phyloP scores from a whole-genome alignment of 495 filamentous ascomycete species.

The Penicillium longicatenatum region DNA sequence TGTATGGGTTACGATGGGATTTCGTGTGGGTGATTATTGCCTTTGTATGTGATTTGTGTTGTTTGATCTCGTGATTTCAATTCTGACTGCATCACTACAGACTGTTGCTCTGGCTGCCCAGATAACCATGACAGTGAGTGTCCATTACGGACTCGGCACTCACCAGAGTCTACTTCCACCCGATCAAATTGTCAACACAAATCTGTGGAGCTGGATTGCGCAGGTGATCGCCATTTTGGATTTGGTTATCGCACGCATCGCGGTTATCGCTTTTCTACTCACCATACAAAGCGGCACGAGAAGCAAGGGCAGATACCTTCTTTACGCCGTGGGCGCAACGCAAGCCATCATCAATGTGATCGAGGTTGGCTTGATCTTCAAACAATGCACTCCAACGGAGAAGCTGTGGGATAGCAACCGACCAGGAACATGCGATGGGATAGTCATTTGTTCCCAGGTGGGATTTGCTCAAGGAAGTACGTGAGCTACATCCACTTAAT shows the following conservation, averaged over 20 bases:
- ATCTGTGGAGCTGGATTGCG: slow-evolving; percentile 35
- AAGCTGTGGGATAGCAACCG: slow-evolving; percentile 29
- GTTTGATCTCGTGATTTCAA: background rate
- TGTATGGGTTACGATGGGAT: slow-evolving; percentile 30
- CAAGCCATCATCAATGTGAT: slow-evolving; percentile 28
- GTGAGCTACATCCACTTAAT: background rate
- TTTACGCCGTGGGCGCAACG: slow-evolving; percentile 29
- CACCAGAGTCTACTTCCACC: slow-evolving; percentile 22
- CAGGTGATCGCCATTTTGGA: slow-evolving; percentile 27
- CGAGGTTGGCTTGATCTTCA: slow-evolving; percentile 25
- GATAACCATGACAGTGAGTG: slow-evolving; percentile 25
- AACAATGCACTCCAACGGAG: slow-evolving; percentile 27
- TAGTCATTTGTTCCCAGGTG: slow-evolving; percentile 21
- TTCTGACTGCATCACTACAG: slow-evolving; percentile 9
- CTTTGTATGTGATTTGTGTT: slow-evolving; percentile 18
- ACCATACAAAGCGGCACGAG: slow-evolving; percentile 28
- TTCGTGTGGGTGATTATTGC: slow-evolving; percentile 31
- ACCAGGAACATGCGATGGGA: slow-evolving; percentile 26
- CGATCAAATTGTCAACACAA: slow-evolving; percentile 24
- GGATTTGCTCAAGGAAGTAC: slow-evolving; percentile 32
- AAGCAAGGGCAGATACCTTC: slow-evolving; percentile 20
- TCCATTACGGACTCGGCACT: slow-evolving; percentile 29
- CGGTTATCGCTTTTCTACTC: slow-evolving; percentile 36
- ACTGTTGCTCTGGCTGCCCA: slow-evolving; percentile 19
- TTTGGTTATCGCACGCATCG: slow-evolving; percentile 27